Percentiles rank a stretch among this genome's conserved stretches.
phyloP scores from a whole-genome alignment of 257 asterid species.

The Rauvolfia tetraphylla region DNA sequence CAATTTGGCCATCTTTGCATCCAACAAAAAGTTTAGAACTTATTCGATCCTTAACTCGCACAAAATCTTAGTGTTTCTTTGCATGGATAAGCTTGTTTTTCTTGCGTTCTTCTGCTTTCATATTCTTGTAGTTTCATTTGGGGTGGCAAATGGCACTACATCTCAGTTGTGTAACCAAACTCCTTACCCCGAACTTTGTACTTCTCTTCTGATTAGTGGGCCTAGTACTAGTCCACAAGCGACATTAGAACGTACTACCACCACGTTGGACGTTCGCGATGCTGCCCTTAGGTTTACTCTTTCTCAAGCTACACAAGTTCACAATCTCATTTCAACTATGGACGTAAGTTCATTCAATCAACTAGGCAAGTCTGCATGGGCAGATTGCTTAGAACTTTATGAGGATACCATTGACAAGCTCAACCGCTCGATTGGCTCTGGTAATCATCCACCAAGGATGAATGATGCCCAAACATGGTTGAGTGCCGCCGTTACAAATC shows the following conservation, averaged over 20 bases:
- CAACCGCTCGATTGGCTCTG: slow-evolving; percentile 15
- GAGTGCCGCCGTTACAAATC: slow-evolving; percentile 65
- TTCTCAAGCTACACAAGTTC: slow-evolving; percentile 35
- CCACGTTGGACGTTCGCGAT: slow-evolving; percentile 21
- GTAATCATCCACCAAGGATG: neutral
- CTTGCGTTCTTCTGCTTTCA: slow-evolving; percentile 13
- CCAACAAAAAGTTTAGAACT: no score
- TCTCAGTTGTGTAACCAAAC: slow-evolving; percentile 42
- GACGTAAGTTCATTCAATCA: slow-evolving; percentile 34
- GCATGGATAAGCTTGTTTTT: slow-evolving; percentile 33
- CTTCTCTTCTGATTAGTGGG: slow-evolving; percentile 23
- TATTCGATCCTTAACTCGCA: neutral
- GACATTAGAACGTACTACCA: slow-evolving; percentile 22
- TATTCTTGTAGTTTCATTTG: slow-evolving; percentile 9
- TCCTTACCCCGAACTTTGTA: slow-evolving; percentile 49
- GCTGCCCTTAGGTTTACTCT: slow-evolving; percentile 37
- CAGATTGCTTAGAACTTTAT: slow-evolving; percentile 48
- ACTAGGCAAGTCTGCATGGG: slow-evolving; percentile 45
- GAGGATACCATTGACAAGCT: slow-evolving; percentile 42
- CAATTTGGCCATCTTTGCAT: neutral
- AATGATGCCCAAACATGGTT: slow-evolving; percentile 61
- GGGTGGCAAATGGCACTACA: slow-evolving; percentile 24
- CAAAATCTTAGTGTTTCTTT: neutral
- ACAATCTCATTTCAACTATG: slow-evolving; percentile 32
- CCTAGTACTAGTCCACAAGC: neutral